Evolutionary conservation across 1,284 basidiomycete species (phyloP).

Genomic region (Kalmanozyma brasiliensis): DNA sequence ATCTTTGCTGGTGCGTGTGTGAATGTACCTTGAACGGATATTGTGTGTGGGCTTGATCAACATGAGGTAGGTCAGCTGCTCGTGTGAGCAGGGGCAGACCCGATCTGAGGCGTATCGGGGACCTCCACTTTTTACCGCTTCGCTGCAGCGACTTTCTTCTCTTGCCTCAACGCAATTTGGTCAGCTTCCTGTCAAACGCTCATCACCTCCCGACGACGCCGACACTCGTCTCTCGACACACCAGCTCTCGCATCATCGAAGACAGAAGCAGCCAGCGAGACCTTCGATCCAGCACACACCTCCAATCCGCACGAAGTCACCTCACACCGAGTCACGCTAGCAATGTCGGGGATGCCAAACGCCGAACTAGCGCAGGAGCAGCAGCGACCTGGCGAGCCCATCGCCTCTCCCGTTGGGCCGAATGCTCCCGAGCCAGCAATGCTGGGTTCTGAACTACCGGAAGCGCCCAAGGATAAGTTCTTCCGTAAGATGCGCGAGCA

Average conservation of each 20-base stretch:
- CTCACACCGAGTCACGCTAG: conserved; percentile 1
- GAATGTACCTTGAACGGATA: no score
- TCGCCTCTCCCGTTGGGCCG: neutral
- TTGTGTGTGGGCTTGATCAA: no score
- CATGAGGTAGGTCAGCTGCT: no score
- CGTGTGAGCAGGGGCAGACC: no score
- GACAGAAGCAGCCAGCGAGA: no score
- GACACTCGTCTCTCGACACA: neutral
- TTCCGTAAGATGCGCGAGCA: conserved; percentile 63
- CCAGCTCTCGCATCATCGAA: no score
- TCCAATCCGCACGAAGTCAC: no score
- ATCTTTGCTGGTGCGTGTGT: neutral
- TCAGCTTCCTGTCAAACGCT: conserved; percentile 11
- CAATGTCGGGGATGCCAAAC: conserved; percentile 41
- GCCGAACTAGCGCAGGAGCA: conserved; percentile 33
- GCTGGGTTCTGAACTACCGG: conserved; percentile 22
- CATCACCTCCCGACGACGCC: no score
- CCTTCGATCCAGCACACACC: no score
- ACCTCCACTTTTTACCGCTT: conserved; percentile 4
- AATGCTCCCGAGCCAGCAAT: conserved; percentile 3
- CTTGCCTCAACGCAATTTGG: no score
- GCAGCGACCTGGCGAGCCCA: conserved; percentile 38
- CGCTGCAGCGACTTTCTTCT: no score
- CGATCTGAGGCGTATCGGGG: conserved; percentile 1
- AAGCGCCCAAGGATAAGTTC: conserved; percentile 57